Evolutionary conservation across 352 stramenopile species (phyloP).

Genomic region (Globisporangium recalcitrans): DNA sequence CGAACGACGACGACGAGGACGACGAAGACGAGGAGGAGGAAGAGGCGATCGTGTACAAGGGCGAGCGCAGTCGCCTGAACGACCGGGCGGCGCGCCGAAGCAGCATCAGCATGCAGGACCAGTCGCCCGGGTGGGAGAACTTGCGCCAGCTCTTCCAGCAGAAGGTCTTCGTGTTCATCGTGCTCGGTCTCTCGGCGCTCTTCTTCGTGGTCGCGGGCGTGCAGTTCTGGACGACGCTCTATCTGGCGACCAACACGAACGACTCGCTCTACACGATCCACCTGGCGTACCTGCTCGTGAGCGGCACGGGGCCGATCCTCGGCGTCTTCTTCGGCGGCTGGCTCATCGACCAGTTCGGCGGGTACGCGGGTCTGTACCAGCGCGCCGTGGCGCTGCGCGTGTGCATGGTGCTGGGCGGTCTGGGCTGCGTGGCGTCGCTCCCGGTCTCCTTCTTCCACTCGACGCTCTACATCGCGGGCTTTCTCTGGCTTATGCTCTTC

Average conservation of each 20-base stretch:
- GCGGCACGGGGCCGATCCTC: conserved; percentile 69
- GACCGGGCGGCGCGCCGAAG: conserved; percentile 2
- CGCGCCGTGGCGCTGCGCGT: conserved; percentile 64
- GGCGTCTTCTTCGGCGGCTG: conserved; percentile 84
- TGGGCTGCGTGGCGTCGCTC: conserved; percentile 42
- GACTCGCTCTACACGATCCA: conserved; percentile 81
- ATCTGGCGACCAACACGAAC: conserved; percentile 72
- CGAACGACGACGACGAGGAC: conserved; percentile 34
- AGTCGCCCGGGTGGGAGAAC: conserved; percentile 39
- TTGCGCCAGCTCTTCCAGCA: conserved; percentile 48
- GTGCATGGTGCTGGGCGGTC: conserved; percentile 60
- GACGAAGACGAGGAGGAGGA: conserved; percentile 24
- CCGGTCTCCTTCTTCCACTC: conserved; percentile 66
- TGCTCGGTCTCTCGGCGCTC: conserved; percentile 71
- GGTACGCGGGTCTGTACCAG: conserved; percentile 63
- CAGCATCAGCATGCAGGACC: conserved; percentile 24
- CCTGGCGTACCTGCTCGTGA: conserved; percentile 65
- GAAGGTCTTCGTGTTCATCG: conserved; percentile 70
- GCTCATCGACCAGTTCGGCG: conserved; percentile 75
- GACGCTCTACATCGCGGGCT: conserved; percentile 58
- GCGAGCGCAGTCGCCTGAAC: conserved; percentile 27
- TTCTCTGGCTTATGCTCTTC: conserved; percentile 85
- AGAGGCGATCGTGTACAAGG: conserved; percentile 19
- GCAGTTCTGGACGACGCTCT: conserved; percentile 84
- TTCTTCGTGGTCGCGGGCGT: conserved; percentile 81